Conservation (phyloP, 2,329 filamentous ascomycete species). For the Talaromyces atroroseus region DNA sequence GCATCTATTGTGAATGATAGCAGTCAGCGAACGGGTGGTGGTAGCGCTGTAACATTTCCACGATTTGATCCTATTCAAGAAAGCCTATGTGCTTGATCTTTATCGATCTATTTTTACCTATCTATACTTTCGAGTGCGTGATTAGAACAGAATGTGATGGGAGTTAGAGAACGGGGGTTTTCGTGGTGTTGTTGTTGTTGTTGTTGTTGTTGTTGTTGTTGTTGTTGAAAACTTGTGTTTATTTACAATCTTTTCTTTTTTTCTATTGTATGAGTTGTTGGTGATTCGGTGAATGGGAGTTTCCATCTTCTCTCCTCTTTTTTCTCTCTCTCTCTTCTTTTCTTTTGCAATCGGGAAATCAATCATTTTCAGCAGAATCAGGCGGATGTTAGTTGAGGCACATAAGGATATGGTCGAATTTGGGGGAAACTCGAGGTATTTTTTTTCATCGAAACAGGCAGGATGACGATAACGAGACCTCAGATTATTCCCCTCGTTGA, state of each 20-base stretch:
- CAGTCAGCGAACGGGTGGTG: conserved; percentile 18
- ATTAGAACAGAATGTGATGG: not conserved
- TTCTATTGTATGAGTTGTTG: not conserved
- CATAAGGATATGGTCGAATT: not conserved
- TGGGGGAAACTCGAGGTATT: not conserved
- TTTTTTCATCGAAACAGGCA: not conserved
- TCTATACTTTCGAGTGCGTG: not conserved
- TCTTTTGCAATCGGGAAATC: too few species aligned
- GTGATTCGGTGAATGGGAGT: not conserved
- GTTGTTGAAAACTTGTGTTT: not conserved
- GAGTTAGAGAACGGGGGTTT: not conserved
- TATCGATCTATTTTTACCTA: not conserved
- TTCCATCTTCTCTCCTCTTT: not conserved
- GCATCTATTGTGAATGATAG: conserved; percentile 27
- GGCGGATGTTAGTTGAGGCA: not conserved
- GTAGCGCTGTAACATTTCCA: conserved; percentile 22
- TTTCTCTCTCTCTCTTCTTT: not conserved
- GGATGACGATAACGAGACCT: not conserved
- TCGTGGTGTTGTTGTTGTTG: too few species aligned
- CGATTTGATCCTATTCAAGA: conserved; percentile 31
- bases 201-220: too few species aligned
- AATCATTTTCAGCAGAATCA: too few species aligned
- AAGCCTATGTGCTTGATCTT: conserved; percentile 29
- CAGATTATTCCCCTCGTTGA: not conserved
- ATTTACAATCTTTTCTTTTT: not conserved